phyloP scores from a whole-genome alignment of 176 grass and related monocot species.

The Dactylis glomerata region DNA sequence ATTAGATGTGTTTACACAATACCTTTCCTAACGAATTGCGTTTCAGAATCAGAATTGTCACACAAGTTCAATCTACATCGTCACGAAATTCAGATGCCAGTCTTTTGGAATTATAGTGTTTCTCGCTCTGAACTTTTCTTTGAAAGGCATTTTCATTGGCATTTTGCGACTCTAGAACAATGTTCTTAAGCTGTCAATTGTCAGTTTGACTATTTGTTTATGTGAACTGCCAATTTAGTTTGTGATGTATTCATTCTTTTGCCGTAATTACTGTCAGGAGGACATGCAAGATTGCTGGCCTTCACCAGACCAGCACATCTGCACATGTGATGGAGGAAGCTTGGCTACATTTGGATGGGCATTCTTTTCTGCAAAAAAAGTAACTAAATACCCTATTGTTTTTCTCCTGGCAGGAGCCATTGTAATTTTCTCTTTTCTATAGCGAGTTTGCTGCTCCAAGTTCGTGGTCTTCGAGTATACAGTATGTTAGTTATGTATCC shows the following conservation, averaged over 20 bases:
- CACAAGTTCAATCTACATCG: too few species aligned
- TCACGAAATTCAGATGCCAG: not conserved
- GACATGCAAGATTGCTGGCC: too few species aligned
- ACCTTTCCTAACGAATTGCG: too few species aligned
- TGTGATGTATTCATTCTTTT: not conserved
- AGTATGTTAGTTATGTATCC: not conserved
- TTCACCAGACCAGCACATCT: too few species aligned
- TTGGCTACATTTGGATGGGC: too few species aligned
- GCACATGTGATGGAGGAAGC: too few species aligned
- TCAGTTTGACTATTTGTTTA: not conserved
- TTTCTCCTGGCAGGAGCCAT: too few species aligned
- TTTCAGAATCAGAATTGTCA: too few species aligned
- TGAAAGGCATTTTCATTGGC: not conserved
- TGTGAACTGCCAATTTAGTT: not conserved
- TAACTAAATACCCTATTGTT: too few species aligned
- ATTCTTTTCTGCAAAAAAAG: too few species aligned
- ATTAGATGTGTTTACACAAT: too few species aligned
- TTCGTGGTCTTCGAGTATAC: not conserved
- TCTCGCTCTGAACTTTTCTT: not conserved
- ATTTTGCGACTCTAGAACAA: not conserved
- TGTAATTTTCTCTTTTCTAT: not conserved
- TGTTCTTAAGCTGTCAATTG: not conserved
- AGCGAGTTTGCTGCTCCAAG: slow-evolving; percentile 5
- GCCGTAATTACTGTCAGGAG: not conserved
- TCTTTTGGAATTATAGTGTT: not conserved